Conservation (phyloP, 2,329 filamentous ascomycete species). For the Lasiodiplodia gonubiensis region DNA sequence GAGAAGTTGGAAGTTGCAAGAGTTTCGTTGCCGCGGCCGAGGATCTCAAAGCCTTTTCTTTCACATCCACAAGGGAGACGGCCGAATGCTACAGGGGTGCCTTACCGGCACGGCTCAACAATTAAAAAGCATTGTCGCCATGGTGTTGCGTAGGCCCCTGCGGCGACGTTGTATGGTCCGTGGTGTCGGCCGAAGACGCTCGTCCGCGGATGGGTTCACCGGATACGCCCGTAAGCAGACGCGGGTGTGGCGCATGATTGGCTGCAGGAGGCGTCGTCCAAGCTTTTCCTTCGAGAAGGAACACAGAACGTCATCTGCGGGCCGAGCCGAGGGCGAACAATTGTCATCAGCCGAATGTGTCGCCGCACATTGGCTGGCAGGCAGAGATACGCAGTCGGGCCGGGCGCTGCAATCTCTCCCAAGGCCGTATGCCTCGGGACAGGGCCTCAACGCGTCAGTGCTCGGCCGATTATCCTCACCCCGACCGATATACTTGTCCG, state of each 20-base stretch:
- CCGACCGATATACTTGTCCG: constrained; percentile 8
- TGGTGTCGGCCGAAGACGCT: constrained; percentile 3
- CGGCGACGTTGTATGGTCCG: background rate
- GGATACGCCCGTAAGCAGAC: background rate
- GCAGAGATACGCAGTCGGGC: background rate
- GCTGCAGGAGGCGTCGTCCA: background rate
- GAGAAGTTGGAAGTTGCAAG: background rate
- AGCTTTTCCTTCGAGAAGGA: background rate
- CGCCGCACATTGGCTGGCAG: background rate
- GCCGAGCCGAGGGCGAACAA: constrained; percentile 7
- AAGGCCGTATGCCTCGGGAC: background rate
- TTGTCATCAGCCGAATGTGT: background rate
- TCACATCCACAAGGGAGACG: background rate
- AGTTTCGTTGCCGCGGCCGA: background rate
- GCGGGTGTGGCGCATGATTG: constrained; percentile 1
- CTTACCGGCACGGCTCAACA: background rate
- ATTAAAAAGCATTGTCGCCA: constrained; percentile 17
- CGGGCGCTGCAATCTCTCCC: background rate
- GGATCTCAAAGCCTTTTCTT: background rate
- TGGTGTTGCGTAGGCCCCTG: background rate
- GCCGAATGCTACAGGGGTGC: background rate
- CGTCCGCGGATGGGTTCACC: background rate
- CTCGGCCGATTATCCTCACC: background rate
- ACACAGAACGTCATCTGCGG: background rate
- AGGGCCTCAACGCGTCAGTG: background rate